Evolutionary conservation across 2,329 filamentous ascomycete genomes (phyloP).

Genomic region (Penicillium sp.): DNA sequence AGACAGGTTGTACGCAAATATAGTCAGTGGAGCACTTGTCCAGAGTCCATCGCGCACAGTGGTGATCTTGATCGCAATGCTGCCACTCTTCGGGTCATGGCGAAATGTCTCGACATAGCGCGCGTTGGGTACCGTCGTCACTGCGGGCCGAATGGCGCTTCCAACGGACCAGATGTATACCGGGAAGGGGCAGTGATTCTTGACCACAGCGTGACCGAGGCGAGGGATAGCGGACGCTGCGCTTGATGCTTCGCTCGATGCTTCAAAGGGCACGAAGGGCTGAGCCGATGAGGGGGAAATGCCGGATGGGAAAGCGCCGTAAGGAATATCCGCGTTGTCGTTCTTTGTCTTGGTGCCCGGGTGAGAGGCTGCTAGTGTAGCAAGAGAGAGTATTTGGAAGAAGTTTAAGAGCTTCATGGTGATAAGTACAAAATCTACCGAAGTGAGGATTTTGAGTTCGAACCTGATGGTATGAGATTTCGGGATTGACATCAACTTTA

Average conservation of each 20-base stretch:
- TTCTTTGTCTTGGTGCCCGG: not conserved
- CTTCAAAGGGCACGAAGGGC: not conserved
- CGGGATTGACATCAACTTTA: not conserved
- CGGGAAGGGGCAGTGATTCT: constrained; percentile 34
- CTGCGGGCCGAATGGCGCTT: constrained; percentile 22
- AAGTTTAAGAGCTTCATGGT: not conserved
- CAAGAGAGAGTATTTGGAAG: not conserved
- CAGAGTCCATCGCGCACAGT: constrained; percentile 35
- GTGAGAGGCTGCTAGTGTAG: not conserved
- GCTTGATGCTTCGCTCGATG: not conserved
- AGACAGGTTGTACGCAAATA: constrained; percentile 44
- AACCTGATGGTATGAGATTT: not conserved
- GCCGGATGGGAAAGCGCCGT: not conserved
- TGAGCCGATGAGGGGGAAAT: not conserved
- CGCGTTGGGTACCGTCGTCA: constrained; percentile 21
- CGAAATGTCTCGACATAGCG: constrained; percentile 39
- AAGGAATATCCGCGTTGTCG: not conserved
- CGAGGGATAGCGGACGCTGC: constrained; percentile 4
- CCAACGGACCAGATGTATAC: constrained; percentile 43
- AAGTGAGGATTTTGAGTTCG: not conserved
- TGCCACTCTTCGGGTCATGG: constrained; percentile 35
- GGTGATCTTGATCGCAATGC: constrained; percentile 46
- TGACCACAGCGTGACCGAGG: constrained; percentile 36
- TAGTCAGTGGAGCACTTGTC: constrained; percentile 36
- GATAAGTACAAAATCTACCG: not conserved